phyloP scores from a whole-genome alignment of 768 basidiomycete genomes.

The Auricularia sp. region DNA sequence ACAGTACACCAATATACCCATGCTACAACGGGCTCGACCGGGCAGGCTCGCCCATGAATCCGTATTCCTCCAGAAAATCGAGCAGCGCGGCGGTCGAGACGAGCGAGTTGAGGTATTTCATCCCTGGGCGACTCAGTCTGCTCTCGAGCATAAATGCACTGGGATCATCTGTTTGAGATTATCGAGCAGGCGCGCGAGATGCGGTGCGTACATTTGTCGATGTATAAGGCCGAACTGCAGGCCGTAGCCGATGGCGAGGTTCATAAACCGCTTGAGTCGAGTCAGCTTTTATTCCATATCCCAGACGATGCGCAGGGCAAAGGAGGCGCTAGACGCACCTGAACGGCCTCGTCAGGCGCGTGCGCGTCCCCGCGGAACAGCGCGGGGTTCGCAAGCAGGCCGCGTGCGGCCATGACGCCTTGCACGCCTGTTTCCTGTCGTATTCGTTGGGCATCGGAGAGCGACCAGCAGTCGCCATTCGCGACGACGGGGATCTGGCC shows the following conservation, averaged over 20 bases:
- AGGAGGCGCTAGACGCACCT: constrained; percentile 11
- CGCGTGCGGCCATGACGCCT: constrained; percentile 38
- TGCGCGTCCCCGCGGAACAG: constrained; percentile 28
- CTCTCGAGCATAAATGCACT: constrained; percentile 6
- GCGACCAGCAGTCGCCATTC: constrained; percentile 35
- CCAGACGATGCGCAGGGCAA: no score
- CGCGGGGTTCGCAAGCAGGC: constrained; percentile 34
- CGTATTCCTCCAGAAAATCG: constrained; percentile 20
- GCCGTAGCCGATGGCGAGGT: constrained; percentile 23
- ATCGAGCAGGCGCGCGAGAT: constrained; percentile 16
- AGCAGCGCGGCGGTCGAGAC: constrained; percentile 23
- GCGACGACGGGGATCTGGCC: constrained; percentile 31
- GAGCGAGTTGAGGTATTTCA: constrained; percentile 28
- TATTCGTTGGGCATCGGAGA: constrained; percentile 24
- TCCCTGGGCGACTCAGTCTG: constrained; percentile 18
- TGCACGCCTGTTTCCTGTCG: constrained; percentile 25
- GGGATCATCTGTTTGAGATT: not conserved
- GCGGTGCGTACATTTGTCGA: constrained; percentile 31
- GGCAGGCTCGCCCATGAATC: not conserved
- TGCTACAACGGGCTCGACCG: not conserved
- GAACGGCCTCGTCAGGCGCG: constrained; percentile 26
- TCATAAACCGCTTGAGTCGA: constrained; percentile 21
- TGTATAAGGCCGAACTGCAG: constrained; percentile 33
- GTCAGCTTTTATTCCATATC: not conserved
- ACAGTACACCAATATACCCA: no score